These are phyloP conservation scores for Colletotrichum australisinense DNA, from an alignment of 2,329 filamentous ascomycete species.

Conservation along the genomic window DNA sequence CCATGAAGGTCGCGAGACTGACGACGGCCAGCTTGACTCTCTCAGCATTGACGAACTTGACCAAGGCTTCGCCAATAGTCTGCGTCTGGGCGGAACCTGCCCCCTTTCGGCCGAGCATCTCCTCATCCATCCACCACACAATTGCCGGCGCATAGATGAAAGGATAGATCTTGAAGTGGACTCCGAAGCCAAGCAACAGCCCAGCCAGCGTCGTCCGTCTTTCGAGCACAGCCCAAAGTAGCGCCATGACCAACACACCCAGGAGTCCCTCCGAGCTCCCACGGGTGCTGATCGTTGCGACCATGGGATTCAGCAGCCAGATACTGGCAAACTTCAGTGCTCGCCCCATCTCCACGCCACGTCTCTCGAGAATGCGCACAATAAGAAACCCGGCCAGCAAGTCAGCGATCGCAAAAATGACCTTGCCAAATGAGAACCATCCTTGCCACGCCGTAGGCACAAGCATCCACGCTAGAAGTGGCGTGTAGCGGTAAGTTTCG, in stretches of 20 bases:
- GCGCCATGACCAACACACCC: constrained; percentile 82
- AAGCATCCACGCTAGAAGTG: constrained; percentile 90
- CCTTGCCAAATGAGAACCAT: constrained; percentile 88
- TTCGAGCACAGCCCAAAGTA: constrained; percentile 84
- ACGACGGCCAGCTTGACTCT: constrained; percentile 69
- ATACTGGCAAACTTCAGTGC: constrained; percentile 85
- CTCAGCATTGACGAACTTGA: constrained; percentile 61
- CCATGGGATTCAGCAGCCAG: constrained; percentile 98
- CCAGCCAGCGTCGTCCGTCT: constrained; percentile 75
- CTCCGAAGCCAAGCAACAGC: constrained; percentile 80
- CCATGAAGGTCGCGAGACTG: constrained; percentile 79
- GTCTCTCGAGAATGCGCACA: constrained; percentile 53
- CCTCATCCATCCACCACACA: constrained; percentile 81
- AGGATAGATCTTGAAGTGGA: constrained; percentile 99
- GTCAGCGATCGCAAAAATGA: constrained; percentile 86
- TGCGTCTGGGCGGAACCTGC: neutral
- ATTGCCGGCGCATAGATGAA: constrained; percentile 92
- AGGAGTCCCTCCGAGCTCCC: constrained; percentile 94
- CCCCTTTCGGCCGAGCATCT: constrained; percentile 48
- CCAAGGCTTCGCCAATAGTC: constrained; percentile 40
- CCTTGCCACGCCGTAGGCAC: constrained; percentile 76
- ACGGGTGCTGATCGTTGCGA: constrained; percentile 93
- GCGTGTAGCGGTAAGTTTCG: constrained; percentile 97
- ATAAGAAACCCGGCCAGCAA: constrained; percentile 87
- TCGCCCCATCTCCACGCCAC: constrained; percentile 58